Evolutionary conservation across 768 basidiomycete species (phyloP).

Genomic region (Macrocybe gigantea): DNA sequence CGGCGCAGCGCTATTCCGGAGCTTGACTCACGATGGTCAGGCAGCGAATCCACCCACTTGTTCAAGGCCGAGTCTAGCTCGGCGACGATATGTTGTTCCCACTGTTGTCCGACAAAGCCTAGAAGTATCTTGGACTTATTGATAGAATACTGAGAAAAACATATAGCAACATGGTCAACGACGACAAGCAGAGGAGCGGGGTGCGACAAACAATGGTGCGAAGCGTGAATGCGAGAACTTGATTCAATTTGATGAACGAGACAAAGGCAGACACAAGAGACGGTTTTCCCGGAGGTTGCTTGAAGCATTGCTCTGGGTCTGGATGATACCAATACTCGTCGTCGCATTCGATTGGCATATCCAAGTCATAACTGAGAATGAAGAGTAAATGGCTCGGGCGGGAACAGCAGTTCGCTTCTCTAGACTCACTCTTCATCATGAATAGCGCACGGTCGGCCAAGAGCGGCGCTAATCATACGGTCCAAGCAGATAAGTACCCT

Average conservation of each 20-base stretch:
- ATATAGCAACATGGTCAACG: not conserved
- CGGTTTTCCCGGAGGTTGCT: conserved; percentile 62
- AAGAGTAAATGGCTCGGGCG: not conserved
- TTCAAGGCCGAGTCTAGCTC: conserved; percentile 70
- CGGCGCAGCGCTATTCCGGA: not conserved
- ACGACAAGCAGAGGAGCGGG: not conserved
- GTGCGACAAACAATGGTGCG: conserved; percentile 50
- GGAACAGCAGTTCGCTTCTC: not conserved
- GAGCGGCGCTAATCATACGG: conserved; percentile 40
- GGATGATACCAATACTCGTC: conserved; percentile 73
- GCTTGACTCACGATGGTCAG: conserved; percentile 43
- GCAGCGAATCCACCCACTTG: conserved; percentile 64
- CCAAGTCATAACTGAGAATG: conserved; percentile 60
- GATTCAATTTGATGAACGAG: conserved; percentile 49
- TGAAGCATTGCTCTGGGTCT: conserved; percentile 55
- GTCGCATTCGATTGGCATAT: conserved; percentile 57
- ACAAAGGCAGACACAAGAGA: conserved; percentile 53
- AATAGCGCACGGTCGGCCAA: conserved; percentile 73
- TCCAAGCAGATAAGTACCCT: conserved; percentile 56
- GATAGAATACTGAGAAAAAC: conserved; percentile 67
- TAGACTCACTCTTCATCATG: conserved; percentile 73
- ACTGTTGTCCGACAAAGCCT: conserved; percentile 54
- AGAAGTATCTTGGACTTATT: conserved; percentile 65
- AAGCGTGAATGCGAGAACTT: conserved; percentile 58
- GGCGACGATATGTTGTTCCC: conserved; percentile 66